Base-by-base conservation (phyloP, 345 rosid species). In the Gossypium thurberi region DNA sequence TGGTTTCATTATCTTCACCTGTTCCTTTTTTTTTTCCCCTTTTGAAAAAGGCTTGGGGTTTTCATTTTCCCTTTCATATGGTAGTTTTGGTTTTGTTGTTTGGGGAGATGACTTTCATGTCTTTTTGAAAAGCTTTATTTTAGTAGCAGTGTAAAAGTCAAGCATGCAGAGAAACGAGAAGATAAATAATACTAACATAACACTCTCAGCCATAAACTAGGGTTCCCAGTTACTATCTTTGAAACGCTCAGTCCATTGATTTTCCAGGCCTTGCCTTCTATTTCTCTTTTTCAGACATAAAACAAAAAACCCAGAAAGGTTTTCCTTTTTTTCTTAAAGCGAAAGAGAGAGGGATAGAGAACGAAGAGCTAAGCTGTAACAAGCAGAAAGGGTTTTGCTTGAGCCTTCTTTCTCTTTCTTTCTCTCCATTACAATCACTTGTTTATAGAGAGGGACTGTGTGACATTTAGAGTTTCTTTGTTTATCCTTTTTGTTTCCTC, bases 341-440 rank as follows among this genome's bases (percentile, higher is more conserved):
- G 10, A 73, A 65, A 50, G 37, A 60, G 23, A 84, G 96, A 87
- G 85, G 81, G 96, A 79, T 85, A 83, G 93, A 91, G 97, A 91
- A 91, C 82, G 89, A 86, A 78, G 91, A 73, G 93, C 88, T 37
- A 79, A 80, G 87, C 81, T 25, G 23, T 6, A 69, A 10, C 33
- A 13, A 25, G 37, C 37, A 8, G 40, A 2, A 55, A 46, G 65
- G 18, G 52, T 69, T 68, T 50, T 64, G 84, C 82, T 83, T 77
- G 40, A 33, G 86, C 86, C 78, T 82, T 72, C 81, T 77, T 80
- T 82, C 88, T 86, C 88, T 85, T 82, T 82, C 88, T 81, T 86
- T 72, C 87, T 80, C 83, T 75, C 82, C 47, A 7, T 51, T 68
- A 78, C 42, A 50, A 67, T 11, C 37, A 14, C 43, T 47, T 74